These are phyloP conservation scores for Austroboletus eburneus DNA, from an alignment of 768 basidiomycete species.

Conservation along the genomic window DNA sequence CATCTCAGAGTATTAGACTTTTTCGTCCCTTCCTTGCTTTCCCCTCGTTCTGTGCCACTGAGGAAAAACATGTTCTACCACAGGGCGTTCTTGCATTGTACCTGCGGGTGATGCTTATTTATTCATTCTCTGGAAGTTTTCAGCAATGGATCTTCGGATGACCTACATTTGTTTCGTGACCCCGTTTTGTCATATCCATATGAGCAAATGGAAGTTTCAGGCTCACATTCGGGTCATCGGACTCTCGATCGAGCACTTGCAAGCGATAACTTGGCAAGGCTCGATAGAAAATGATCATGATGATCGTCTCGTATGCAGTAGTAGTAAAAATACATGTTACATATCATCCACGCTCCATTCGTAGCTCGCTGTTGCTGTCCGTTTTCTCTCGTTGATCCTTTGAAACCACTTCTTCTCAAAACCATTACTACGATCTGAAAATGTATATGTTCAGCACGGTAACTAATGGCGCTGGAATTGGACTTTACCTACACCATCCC, in stretches of 20 bases:
- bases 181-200: not conserved
- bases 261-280: not conserved
- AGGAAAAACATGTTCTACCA: conserved; percentile 15
- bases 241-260: not conserved
- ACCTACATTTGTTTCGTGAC: conserved; percentile 2
- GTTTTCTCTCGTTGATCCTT: conserved; percentile 67
- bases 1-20: conserved; percentile 30
- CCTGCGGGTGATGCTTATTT: conserved; percentile 19
- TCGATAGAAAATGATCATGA: not conserved
- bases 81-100: conserved; percentile 8
- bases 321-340: conserved; percentile 40
- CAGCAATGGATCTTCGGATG: conserved; percentile 1
- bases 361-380: conserved; percentile 69
- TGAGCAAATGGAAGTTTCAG: not conserved
- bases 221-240: too few relatives aligned
- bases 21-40: not conserved
- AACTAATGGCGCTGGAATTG: not conserved
- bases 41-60: conserved; percentile 2
- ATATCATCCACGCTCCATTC: conserved; percentile 92
- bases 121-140: conserved; percentile 11
- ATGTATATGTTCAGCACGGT: conserved; percentile 4
- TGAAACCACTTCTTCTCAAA: conserved; percentile 95
- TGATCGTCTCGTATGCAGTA: not conserved
- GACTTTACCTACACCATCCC: conserved; percentile 93
- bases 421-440: conserved; percentile 81